Evolutionary conservation across 139 green algal species (phyloP), one percentile per base, ranked within the genome.

Genomic region (Chlamydomonas urium): DNA sequence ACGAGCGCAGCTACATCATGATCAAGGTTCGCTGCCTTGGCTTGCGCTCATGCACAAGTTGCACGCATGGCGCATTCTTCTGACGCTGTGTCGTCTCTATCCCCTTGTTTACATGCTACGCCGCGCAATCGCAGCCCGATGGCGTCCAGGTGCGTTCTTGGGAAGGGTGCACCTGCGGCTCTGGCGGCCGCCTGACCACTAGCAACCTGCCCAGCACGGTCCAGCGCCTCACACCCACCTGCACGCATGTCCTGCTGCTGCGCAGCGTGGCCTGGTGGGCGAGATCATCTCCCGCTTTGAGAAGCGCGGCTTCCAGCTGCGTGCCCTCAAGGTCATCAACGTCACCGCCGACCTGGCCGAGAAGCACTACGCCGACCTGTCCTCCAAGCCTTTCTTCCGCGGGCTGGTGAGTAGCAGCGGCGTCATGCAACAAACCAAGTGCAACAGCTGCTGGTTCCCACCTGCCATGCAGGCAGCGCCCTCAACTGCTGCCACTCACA

Each of bases 361-460:
- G 84, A 87, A 85, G 72, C 93, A 97, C 83, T 97, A 97, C 81
- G 73, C 86, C 6, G 93, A 97, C 79, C 86, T 97, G 24, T 86
- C 79, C 61, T 78, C 78, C 71, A 93, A 93, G 81, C 93, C 93
- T 26, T 97, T 97, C 85, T 97, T 96, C 84, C 26, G 38, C 10
- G 83, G 36, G 35, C 87, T 94, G 63, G 87, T 77, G 2, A 29
- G 60, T 33, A 24, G 10, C 8, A 50, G 42, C n/a, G n/a, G n/a
- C n/a, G n/a, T n/a, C n/a, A n/a, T n/a, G n/a, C n/a, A n/a, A n/a
- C n/a, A n/a, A 50, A 50, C 42, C 42, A 50, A 14, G 10, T 24
- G 42, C 42, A 50, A 24, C 10, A 50, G 10, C 14, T 14, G 8
- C 10, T 50, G 10, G 8, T 8, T 14, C 8, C 42, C 42, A 50